Percentiles rank a stretch among this genome's conserved stretches.
These are phyloP conservation scores for Candida anutae DNA, from an alignment of 1,139 yeast species.

Conservation along the genomic window DNA sequence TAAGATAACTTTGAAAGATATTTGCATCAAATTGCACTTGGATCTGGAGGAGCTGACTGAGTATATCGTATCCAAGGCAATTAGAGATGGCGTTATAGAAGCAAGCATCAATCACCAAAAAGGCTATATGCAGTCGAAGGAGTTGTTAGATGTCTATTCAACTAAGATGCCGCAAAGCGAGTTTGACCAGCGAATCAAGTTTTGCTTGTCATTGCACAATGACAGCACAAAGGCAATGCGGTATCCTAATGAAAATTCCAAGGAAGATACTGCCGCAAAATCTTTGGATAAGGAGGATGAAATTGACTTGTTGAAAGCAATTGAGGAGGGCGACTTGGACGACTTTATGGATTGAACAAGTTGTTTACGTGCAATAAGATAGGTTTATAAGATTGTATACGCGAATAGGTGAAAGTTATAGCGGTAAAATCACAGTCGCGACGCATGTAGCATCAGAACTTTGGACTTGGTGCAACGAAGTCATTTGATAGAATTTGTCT, in stretches of 20 bases:
- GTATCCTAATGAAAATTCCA: slow-evolving; percentile 51
- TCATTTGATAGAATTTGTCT: no score
- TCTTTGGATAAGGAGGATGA: slow-evolving; percentile 32
- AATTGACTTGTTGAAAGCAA: slow-evolving; percentile 38
- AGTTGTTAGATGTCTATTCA: slow-evolving; percentile 78
- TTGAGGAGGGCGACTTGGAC: slow-evolving; percentile 44
- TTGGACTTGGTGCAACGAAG: no score
- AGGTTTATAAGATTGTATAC: not conserved
- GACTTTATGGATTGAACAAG: slow-evolving; percentile 36
- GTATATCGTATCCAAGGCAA: slow-evolving; percentile 93
- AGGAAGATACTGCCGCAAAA: slow-evolving; percentile 12
- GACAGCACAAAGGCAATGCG: slow-evolving; percentile 95
- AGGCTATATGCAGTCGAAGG: slow-evolving; percentile 89
- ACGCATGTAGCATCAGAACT: no score
- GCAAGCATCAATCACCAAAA: slow-evolving; percentile 87
- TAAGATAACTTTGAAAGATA: slow-evolving; percentile 82
- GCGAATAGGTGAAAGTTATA: no score
- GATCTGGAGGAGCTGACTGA: slow-evolving; percentile 96
- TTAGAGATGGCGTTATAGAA: slow-evolving; percentile 95
- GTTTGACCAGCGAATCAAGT: slow-evolving; percentile 88
- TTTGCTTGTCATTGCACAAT: slow-evolving; percentile 84
- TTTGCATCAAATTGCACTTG: slow-evolving; percentile 80
- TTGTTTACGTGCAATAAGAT: not conserved
- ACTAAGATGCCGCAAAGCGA: slow-evolving; percentile 82
- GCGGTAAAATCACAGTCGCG: no score